Percentiles rank a stretch among this genome's conserved stretches.
Conservation (phyloP, 495 filamentous ascomycete species). For the Aspergillus coremiiformis region DNA sequence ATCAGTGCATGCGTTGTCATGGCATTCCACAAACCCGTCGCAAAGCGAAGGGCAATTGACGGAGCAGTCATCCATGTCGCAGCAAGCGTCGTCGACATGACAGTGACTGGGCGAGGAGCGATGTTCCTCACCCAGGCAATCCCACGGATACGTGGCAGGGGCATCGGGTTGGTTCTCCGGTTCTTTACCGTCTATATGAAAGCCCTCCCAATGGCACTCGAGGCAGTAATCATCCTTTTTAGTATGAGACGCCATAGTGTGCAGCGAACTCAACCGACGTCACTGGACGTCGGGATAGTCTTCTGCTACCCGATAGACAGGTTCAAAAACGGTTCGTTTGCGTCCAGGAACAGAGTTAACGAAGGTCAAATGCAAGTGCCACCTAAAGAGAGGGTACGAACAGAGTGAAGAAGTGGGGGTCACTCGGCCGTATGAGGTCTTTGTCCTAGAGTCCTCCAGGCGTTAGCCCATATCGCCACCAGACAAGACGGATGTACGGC, state of each 20-base stretch:
- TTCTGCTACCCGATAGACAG: slow-evolving; percentile 5
- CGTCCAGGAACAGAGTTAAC: neutral
- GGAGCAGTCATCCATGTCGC: slow-evolving; percentile 38
- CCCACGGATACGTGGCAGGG: slow-evolving; percentile 23
- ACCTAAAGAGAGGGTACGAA: neutral
- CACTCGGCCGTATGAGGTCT: neutral
- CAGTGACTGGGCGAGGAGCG: slow-evolving; percentile 22
- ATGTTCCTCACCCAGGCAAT: slow-evolving; percentile 26
- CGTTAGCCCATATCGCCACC: slow-evolving; percentile 2
- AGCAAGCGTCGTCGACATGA: slow-evolving; percentile 33
- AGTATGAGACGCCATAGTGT: slow-evolving; percentile 33
- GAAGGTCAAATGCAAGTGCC: neutral
- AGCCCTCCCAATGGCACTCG: slow-evolving; percentile 39
- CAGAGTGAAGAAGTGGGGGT: neutral
- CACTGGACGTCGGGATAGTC: slow-evolving; percentile 1
- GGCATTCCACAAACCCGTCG: slow-evolving; percentile 41
- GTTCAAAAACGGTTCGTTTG: neutral
- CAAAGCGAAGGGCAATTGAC: slow-evolving; percentile 37
- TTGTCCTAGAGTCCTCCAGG: neutral
- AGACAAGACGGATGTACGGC: neutral
- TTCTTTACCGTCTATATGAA: slow-evolving; percentile 31
- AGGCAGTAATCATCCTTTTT: slow-evolving; percentile 35
- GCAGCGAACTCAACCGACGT: slow-evolving; percentile 1
- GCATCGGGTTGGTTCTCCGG: slow-evolving; percentile 16
- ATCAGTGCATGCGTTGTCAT: slow-evolving; percentile 37